Evolutionary conservation across 768 basidiomycete species (phyloP), one percentile per base, ranked within the genome.

Genomic region (Russula foetens): DNA sequence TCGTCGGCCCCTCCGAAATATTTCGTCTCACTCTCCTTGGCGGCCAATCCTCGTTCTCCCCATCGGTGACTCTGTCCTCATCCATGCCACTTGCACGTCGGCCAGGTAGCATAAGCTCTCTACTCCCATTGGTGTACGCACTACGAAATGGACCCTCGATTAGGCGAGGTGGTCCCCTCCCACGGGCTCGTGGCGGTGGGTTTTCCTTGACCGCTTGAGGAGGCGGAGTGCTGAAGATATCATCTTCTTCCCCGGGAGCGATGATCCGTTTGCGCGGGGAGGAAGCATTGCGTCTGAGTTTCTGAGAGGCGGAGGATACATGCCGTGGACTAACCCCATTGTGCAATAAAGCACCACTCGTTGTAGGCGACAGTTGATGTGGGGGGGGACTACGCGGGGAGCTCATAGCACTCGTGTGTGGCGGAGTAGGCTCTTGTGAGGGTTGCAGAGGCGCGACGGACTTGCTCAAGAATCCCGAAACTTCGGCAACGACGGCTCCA

Each of bases 111-210:
- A 53, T 49, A 29, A 60, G 41, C 12, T 49, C 49, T 4, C 66
- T 67, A 1, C 54, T 63, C 23, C 61, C 49, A 56, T 67, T 67
- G 8, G 66, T 64, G 26, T 69, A 65, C 35, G 66, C 64, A 49
- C 59, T 67, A 48, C 64, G 67, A 50, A 65, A 69, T 7, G 68
- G 60, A 9, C 70, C 68, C 28, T 69, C 66, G 19, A 63, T 59
- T 6, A 68, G 57, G 11, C 66, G 65, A 26, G 69, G 69, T 3
- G 63, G 66, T 53, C 66, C 62, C 26, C 64, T 63, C 11, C 26
- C 31, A 44, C 46, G 21, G 17, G 33, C 4, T 48, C 21, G 31
- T 21, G 24, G 29, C 2, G 24, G 48, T 15, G 60, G 11, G 35
- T 29, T 51, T 26, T 41, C 24, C 31, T 15, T 46, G 7, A 12